phyloP scores from a whole-genome alignment of 2,329 filamentous ascomycete species.

The Colletotrichum sojae region DNA sequence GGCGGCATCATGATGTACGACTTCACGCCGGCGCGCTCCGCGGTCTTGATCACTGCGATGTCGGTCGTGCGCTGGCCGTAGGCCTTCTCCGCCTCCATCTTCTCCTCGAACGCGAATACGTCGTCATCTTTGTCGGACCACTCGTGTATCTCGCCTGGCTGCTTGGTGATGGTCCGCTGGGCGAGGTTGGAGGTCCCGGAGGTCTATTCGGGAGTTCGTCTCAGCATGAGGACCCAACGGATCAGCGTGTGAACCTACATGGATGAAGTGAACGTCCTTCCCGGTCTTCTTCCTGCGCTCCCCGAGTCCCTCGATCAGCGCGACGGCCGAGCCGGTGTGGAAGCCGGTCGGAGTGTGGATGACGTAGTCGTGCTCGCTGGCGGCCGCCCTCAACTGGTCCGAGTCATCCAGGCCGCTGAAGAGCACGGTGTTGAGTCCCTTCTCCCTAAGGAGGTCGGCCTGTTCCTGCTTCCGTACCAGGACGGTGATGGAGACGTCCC shows the following conservation, averaged over 20 bases:
- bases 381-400: conserved; percentile 41
- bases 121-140: conserved; percentile 62
- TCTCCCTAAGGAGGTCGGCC: conserved; percentile 42
- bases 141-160: conserved; percentile 45
- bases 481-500: conserved; percentile 41
- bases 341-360: conserved; percentile 59
- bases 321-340: conserved; percentile 54
- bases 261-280: conserved; percentile 54
- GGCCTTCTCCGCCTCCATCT: conserved; percentile 51
- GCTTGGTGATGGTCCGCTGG: conserved; percentile 55
- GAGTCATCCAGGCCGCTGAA: conserved; percentile 43
- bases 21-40: conserved; percentile 56
- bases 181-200: conserved; percentile 60
- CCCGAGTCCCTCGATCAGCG: conserved; percentile 59
- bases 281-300: conserved; percentile 53
- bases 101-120: conserved; percentile 57
- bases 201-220: conserved; percentile 44
- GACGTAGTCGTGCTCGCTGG: conserved; percentile 52
- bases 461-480: conserved; percentile 49
- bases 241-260: conserved; percentile 45
- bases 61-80: conserved; percentile 62
- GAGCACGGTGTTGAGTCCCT: conserved; percentile 34
- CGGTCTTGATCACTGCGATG: conserved; percentile 56
- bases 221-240: fast-evolving
- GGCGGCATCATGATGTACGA: conserved; percentile 62